A percentile compares a stretch with the other conserved stretches of the same genome.
Conservation (phyloP, 1,284 basidiomycete genomes). For the Ustilago cynodontis region DNA sequence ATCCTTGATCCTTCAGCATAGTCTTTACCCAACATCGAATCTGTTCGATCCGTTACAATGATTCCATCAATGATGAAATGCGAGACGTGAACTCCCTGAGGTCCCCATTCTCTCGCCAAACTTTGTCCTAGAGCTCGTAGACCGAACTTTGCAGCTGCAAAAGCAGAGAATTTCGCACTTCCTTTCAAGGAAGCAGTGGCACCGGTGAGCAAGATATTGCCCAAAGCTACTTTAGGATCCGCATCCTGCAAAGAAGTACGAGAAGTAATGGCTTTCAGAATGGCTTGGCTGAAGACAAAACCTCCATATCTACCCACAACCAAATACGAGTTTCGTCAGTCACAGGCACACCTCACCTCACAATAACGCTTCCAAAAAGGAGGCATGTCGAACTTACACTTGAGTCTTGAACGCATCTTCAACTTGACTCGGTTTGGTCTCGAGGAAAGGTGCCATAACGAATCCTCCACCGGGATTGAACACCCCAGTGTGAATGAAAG, state of each 20-base stretch:
- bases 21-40: constrained; percentile 25
- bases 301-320: constrained; percentile 24
- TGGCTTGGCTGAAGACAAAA: constrained; percentile 43
- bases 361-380: too few relatives aligned
- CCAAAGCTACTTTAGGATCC: constrained; percentile 15
- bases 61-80: constrained; percentile 57
- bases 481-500: constrained; percentile 42
- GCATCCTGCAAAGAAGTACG: constrained; percentile 10
- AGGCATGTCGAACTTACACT: constrained; percentile 47
- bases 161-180: constrained; percentile 45
- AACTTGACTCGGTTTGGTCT: constrained; percentile 44
- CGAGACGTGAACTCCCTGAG: constrained; percentile 50
- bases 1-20: constrained; percentile 42
- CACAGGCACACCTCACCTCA: background rate
- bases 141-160: constrained; percentile 51
- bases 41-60: constrained; percentile 46
- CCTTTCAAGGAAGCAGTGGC: constrained; percentile 56
- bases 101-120: constrained; percentile 49
- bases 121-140: constrained; percentile 49
- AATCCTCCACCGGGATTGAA: constrained; percentile 53
- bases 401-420: constrained; percentile 48
- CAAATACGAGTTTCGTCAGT: background rate
- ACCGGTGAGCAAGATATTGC: constrained; percentile 45
- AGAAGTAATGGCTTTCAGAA: constrained; percentile 43
- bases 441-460: constrained; percentile 28